Conservation (phyloP, 495 filamentous ascomycete species). For the Glarea lozoyensis region DNA sequence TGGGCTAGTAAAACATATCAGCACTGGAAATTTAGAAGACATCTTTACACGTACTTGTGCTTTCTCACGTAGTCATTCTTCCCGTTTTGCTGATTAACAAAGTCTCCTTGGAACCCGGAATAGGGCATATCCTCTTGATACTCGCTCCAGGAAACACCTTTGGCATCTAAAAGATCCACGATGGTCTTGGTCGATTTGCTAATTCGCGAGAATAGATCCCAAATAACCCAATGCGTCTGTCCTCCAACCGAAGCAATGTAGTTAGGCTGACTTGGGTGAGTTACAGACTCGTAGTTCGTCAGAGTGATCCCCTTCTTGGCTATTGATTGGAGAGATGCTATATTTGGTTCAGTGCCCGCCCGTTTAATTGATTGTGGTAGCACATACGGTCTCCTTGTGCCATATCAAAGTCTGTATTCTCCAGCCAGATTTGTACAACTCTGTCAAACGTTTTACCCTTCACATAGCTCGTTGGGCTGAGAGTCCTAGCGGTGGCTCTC, state of each 20-base stretch:
- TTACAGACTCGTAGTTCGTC: slow-evolving; percentile 53
- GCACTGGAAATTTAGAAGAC: slow-evolving; percentile 9
- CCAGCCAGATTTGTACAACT: slow-evolving; percentile 61
- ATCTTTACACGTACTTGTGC: slow-evolving; percentile 6
- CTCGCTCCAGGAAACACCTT: slow-evolving; percentile 56
- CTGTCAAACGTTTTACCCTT: slow-evolving; percentile 57
- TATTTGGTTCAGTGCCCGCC: slow-evolving; percentile 27
- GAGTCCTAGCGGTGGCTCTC: neutral
- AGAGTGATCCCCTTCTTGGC: slow-evolving; percentile 55
- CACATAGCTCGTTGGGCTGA: slow-evolving; percentile 49
- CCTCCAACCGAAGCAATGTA: slow-evolving; percentile 55
- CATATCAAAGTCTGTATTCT: slow-evolving; percentile 53
- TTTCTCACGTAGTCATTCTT: slow-evolving; percentile 7
- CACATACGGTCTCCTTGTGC: slow-evolving; percentile 21
- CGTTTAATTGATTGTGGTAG: neutral
- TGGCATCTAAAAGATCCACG: slow-evolving; percentile 60
- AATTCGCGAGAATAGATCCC: slow-evolving; percentile 49
- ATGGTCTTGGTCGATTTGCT: slow-evolving; percentile 57
- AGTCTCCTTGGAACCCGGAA: slow-evolving; percentile 55
- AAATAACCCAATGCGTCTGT: slow-evolving; percentile 61
- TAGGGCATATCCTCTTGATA: slow-evolving; percentile 67
- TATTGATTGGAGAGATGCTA: slow-evolving; percentile 41
- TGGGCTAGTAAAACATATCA: slow-evolving; percentile 45
- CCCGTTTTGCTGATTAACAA: slow-evolving; percentile 36
- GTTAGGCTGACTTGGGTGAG: slow-evolving; percentile 66